Conservation (phyloP, 495 filamentous ascomycete species). For the Parathielavia hyrcaniae region DNA sequence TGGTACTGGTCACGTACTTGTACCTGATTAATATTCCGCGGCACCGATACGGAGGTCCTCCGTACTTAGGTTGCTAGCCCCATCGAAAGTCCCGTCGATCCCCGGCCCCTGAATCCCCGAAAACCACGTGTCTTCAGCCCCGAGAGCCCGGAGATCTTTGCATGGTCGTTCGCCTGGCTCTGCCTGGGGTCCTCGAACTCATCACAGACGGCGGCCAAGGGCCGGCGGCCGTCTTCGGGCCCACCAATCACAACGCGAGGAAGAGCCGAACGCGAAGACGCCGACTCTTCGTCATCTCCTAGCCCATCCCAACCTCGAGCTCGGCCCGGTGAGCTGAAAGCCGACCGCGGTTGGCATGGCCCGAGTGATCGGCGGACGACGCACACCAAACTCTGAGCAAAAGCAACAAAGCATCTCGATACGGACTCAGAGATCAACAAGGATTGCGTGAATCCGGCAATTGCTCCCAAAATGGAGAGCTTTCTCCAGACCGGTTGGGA, state of each 20-base stretch:
- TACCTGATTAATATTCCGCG: not conserved
- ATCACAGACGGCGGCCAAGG: constrained; percentile 7
- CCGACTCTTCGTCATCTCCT: not conserved
- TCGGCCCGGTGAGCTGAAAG: no score
- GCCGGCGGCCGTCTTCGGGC: not conserved
- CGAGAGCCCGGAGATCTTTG: constrained; percentile 4
- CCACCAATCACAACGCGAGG: not conserved
- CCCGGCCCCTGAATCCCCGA: not conserved
- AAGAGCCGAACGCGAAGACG: not conserved
- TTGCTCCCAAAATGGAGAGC: constrained; percentile 6
- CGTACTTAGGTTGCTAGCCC: not conserved
- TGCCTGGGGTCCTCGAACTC: no score
- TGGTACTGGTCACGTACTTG: no score
- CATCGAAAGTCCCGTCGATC: not conserved
- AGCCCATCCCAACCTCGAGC: no score
- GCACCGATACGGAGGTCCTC: not conserved
- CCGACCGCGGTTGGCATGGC: no score
- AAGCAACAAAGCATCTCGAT: not conserved
- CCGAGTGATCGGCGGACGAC: not conserved
- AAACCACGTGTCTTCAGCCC: constrained; percentile 13
- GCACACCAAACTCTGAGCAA: not conserved
- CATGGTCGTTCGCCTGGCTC: constrained; percentile 10
- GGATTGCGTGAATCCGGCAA: not conserved
- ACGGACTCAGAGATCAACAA: not conserved
- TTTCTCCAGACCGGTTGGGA: not conserved